Base-by-base conservation (phyloP, 208 protist species). In the Trypanosoma melophagium region DNA sequence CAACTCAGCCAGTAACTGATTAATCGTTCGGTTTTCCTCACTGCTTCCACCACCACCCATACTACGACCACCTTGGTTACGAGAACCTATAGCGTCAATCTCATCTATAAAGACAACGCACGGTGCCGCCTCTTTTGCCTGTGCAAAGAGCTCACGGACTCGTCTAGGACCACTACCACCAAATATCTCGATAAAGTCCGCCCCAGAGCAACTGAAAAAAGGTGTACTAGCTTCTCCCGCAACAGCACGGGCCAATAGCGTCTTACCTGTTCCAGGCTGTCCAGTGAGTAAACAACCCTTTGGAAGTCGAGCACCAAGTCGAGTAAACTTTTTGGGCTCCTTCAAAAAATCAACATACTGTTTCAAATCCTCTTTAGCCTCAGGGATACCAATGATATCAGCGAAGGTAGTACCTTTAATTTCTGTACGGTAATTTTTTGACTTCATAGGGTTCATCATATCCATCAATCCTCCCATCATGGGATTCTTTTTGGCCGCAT, bases 21-120 rank as follows among this genome's bases (percentile, higher is more conserved):
- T 99, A 69, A 98, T 97, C 24, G 97, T 99, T 47, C 91, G 87
- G 80, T 97, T 97, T 76, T 97, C 90, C 71, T 97, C 93, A 68
- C 89, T 95, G 74, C 90, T 90, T 49, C 89, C 90, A 40, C 89
- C 84, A 19, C 88, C 82, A 52, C 89, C 90, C 85, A 94, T 93
- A 50, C 76, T 87, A 38, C 89, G 76, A n/a, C 85, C 83, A 52
- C 86, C 90, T 55, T 86, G 77, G 67, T 89, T 96, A 38, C 81
- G 86, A 16, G 85, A 94, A 9, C 98, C 98, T 50, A 99, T 95
- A 16, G 98, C 98, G 81, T 99, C 98, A 66, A 99, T 99, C 66
- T 99, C 98, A 77, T 99, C 98, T 54, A 99, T 99, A 74, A 99
- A 99, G 25, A 99, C 89, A 55, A 99, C 98, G 57, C 94, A 98